These are phyloP conservation scores for Chrysanthemum makinoi DNA, from an alignment of 129 eudicot species.

Conservation along the genomic window DNA sequence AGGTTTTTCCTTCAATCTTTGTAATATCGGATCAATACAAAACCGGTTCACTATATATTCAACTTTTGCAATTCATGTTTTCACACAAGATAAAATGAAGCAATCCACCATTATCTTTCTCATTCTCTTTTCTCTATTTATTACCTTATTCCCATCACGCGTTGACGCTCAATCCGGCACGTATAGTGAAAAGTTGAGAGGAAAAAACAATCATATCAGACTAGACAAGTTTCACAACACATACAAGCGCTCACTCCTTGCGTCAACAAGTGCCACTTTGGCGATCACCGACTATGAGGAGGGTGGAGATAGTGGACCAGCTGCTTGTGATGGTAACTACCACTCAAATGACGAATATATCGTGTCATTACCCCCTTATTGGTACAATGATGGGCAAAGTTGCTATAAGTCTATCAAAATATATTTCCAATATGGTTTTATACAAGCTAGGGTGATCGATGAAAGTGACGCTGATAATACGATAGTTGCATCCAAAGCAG, in stretches of 20 bases:
- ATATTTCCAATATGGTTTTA: neutral
- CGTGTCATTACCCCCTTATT: conserved; percentile 24
- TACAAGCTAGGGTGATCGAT: neutral
- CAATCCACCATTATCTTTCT: neutral
- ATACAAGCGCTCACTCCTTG: neutral
- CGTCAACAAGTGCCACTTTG: neutral
- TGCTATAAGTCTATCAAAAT: neutral
- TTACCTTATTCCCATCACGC: neutral
- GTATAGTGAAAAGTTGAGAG: neutral
- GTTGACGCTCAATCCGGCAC: neutral
- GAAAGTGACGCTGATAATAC: neutral
- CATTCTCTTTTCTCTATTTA: conserved; percentile 9
- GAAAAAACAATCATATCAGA: neutral
- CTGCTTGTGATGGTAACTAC: conserved; percentile 26
- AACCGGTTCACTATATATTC: too few relatives aligned
- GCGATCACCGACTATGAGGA: conserved; percentile 19
- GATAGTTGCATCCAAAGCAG: neutral
- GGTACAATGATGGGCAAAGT: conserved; percentile 18
- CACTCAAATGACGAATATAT: conserved; percentile 10
- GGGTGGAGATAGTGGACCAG: conserved; percentile 30
- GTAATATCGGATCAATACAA: too few relatives aligned
- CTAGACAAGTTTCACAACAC: neutral
- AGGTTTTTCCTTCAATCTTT: too few relatives aligned
- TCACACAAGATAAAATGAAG: neutral
- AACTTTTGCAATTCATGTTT: neutral